A percentile compares a stretch with the other conserved stretches of the same genome.
Conservation (phyloP, 768 basidiomycete genomes). For the Hypsizygus marmoreus region DNA sequence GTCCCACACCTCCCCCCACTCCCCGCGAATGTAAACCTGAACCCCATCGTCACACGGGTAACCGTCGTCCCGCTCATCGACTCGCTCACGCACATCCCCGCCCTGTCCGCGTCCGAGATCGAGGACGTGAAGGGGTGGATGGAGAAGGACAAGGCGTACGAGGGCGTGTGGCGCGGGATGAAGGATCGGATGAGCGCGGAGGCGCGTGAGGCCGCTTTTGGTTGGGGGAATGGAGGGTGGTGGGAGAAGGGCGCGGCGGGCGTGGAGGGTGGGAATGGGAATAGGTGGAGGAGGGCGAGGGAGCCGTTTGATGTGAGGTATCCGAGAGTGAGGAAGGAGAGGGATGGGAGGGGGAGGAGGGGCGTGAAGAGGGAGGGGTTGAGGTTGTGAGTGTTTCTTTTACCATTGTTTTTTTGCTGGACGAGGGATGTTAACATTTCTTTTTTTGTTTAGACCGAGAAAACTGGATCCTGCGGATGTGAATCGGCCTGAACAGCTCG, state of each 20-base stretch:
- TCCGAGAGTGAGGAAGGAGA: slow-evolving; percentile 42
- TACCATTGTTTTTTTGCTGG: slow-evolving; percentile 11
- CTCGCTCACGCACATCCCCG: slow-evolving; percentile 57
- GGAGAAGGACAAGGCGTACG: slow-evolving; percentile 62
- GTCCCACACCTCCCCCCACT: too few relatives aligned
- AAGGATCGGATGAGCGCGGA: slow-evolving; percentile 55
- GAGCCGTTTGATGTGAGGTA: slow-evolving; percentile 41
- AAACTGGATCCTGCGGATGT: slow-evolving; percentile 57
- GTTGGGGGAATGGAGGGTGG: slow-evolving; percentile 45
- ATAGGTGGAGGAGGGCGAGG: slow-evolving; percentile 39
- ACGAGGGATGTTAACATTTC: slow-evolving; percentile 8
- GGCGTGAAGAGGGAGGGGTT: slow-evolving; percentile 46
- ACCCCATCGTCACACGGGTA: slow-evolving; percentile 62
- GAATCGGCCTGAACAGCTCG: slow-evolving; percentile 74
- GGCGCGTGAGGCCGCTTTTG: slow-evolving; percentile 45
- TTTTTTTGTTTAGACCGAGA: slow-evolving; percentile 50
- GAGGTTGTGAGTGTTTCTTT: slow-evolving; percentile 58
- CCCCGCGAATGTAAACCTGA: slow-evolving; percentile 45
- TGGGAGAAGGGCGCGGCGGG: slow-evolving; percentile 41
- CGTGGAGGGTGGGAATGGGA: slow-evolving; percentile 39
- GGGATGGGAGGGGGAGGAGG: slow-evolving; percentile 65
- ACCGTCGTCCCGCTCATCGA: too few relatives aligned
- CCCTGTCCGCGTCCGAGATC: slow-evolving; percentile 54
- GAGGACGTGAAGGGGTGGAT: slow-evolving; percentile 56
- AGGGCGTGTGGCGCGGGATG: slow-evolving; percentile 49